Conservation (phyloP, 345 rosid species). For the Pistacia vera region DNA sequence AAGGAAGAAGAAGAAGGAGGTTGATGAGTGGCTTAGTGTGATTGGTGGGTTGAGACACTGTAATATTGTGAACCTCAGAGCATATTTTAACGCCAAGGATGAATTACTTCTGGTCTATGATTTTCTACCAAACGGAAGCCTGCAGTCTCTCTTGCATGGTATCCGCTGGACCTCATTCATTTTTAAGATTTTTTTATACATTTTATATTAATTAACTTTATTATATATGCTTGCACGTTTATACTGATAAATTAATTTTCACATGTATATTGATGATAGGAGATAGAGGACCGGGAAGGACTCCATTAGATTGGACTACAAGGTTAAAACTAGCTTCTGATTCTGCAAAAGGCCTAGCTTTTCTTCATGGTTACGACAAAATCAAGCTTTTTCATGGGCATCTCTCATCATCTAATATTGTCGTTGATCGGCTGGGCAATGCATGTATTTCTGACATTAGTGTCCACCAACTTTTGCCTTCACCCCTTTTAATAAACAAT, state of each 20-base stretch:
- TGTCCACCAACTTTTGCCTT: conserved; percentile 32
- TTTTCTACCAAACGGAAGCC: conserved; percentile 39
- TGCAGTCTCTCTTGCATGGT: conserved; percentile 46
- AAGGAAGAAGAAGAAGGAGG: conserved; percentile 36
- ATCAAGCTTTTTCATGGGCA: conserved; percentile 43
- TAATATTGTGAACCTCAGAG: conserved; percentile 44
- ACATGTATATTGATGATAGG: conserved; percentile 14
- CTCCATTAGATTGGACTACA: conserved; percentile 35
- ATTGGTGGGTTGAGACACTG: conserved; percentile 42
- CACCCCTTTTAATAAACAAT: conserved; percentile 17
- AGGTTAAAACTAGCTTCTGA: conserved; percentile 46
- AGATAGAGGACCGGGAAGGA: conserved; percentile 49
- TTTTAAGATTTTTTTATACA: neutral
- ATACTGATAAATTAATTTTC: too few relatives aligned
- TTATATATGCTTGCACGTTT: too few relatives aligned
- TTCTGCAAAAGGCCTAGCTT: conserved; percentile 42
- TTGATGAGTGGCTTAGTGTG: conserved; percentile 27
- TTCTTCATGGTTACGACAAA: conserved; percentile 34
- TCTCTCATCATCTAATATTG: conserved; percentile 40
- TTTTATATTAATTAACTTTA: neutral
- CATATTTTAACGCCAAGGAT: conserved; percentile 33
- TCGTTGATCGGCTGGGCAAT: conserved; percentile 31
- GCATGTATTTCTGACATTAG: conserved; percentile 41
- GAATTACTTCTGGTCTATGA: conserved; percentile 49
- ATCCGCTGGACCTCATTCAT: neutral